Evolutionary conservation across 805 yeast genomes (phyloP), one percentile per base, ranked within the genome.

Genomic region (Lipomyces kockii): DNA sequence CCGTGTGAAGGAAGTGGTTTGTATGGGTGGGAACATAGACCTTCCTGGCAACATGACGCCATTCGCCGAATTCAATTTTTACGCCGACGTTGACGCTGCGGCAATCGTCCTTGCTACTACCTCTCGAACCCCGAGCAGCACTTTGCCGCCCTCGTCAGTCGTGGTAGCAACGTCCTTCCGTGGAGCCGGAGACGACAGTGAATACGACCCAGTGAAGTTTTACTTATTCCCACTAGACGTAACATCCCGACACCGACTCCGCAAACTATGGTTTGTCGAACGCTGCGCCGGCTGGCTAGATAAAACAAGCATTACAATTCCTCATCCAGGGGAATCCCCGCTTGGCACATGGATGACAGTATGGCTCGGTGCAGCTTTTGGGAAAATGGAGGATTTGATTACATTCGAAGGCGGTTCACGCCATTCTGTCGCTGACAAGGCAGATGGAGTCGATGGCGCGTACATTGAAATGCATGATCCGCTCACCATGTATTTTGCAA

Each of bases 11-110:
- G 73, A 76, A 63, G 74, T 80, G 17, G 75, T 80, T 12, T 72
- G 76, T 65, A 81, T 81, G 83, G 83, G 82, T 49, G 83, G 80
- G 7, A 77, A 79, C 9, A 61, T 81, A 53, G 62, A 70, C 20
- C 70, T 58, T 43, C 78, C 79, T 7, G 83, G 83, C 7, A 81
- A 81, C 66, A 77, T 79, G 66, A 78, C 81, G 5, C 83, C 83
- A 2, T 51, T 71, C 7, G 83, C 82, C 4, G 83, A 81, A 70
- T 81, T 80, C 76, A 81, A 81, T 64, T 79, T 80, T 22, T 79
- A 71, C 62, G 77, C 83, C 2, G 83, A 81, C 63, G 79, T 82
- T 2, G 63, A 76, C 20, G 83, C 83, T 1, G 80, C 82, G 2
- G 80, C 82, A 0, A 72, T 74, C 14, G 76, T 80, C 2, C 78